phyloP scores from a whole-genome alignment of 257 asterid species.

The Asclepias syriaca region DNA sequence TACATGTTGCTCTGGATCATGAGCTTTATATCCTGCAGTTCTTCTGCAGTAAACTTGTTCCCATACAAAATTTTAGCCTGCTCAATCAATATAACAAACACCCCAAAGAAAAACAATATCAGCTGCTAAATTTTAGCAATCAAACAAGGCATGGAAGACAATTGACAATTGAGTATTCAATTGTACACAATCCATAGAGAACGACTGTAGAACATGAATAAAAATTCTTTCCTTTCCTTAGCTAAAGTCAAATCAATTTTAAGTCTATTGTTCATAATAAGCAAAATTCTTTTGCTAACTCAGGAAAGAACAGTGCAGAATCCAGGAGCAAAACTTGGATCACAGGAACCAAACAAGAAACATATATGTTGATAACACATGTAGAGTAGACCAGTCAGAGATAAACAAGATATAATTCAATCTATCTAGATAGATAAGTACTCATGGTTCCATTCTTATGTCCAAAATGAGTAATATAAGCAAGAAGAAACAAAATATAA shows the following conservation, averaged over 20 bases:
- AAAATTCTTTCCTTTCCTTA: background rate
- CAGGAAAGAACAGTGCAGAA: background rate
- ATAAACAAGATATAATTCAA: background rate
- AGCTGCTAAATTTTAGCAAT: background rate
- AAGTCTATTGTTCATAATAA: background rate
- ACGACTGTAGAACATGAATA: background rate
- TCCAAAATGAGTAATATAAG: background rate
- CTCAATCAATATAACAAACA: constrained; percentile 16
- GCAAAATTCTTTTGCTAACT: background rate
- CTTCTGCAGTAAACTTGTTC: constrained; percentile 66
- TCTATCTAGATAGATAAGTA: background rate
- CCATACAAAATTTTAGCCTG: constrained; percentile 91
- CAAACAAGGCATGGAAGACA: background rate
- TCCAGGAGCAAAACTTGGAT: background rate
- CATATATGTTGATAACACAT: background rate
- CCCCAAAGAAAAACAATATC: background rate
- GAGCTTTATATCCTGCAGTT: constrained; percentile 81
- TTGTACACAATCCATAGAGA: background rate
- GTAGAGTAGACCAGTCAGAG: background rate
- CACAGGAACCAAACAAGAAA: background rate
- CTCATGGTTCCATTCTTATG: background rate
- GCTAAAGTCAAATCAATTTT: background rate
- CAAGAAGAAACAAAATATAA: background rate
- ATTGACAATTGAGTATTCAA: background rate
- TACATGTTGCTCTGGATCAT: constrained; percentile 95